Conservation (phyloP, 2,329 filamentous ascomycete genomes). For the Hypoxylon sp. region DNA sequence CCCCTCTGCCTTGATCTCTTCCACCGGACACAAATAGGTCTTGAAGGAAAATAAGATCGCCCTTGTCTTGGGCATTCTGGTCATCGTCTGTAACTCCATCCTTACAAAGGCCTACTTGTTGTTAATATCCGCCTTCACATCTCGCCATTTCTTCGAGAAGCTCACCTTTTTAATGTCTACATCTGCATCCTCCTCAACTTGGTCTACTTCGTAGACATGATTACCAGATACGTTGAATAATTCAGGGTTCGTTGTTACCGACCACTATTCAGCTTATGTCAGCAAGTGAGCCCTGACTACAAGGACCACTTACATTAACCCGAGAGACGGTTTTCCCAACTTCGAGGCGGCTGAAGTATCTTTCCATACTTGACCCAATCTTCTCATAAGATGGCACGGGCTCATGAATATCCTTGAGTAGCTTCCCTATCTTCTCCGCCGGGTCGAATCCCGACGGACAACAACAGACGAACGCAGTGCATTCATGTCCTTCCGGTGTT, state of each 20-base stretch:
- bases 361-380: conserved; percentile 64
- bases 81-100: conserved; percentile 62
- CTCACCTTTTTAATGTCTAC: conserved; percentile 52
- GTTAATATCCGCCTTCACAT: conserved; percentile 1
- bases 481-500: conserved; percentile 52
- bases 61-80: conserved; percentile 56
- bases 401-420: conserved; percentile 58
- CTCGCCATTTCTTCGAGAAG: no score
- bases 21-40: conserved; percentile 60
- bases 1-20: conserved; percentile 59
- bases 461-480: conserved; percentile 60
- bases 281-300: no score
- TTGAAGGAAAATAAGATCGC: conserved; percentile 65
- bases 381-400: conserved; percentile 64
- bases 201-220: conserved; percentile 48
- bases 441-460: conserved; percentile 63
- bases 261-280: conserved; percentile 53
- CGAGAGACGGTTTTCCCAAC: conserved; percentile 59
- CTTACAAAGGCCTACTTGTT: conserved; percentile 49
- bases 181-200: conserved; percentile 47
- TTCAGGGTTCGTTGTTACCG: conserved; percentile 53
- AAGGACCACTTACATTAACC: conserved; percentile 55
- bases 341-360: conserved; percentile 58
- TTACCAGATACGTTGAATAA: conserved; percentile 53
- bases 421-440: conserved; percentile 57